Conservation (phyloP, 2,329 filamentous ascomycete species). For the Orbilia blumenaviensis region DNA sequence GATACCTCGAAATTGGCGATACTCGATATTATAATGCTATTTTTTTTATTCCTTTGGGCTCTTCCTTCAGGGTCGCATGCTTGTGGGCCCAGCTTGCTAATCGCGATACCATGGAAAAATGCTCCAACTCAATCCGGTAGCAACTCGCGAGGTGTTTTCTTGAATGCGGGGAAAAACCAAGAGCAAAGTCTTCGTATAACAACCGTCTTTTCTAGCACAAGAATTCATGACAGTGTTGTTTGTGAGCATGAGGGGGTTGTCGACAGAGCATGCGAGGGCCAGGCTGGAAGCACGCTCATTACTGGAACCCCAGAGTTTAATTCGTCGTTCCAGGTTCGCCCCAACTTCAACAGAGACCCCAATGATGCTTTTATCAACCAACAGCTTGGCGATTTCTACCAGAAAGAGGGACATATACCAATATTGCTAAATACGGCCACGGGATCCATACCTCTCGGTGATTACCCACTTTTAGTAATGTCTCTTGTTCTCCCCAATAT, state of each 20-base stretch:
- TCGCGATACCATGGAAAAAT: conserved; percentile 4
- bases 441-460: not conserved
- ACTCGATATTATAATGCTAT: not conserved
- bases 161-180: not conserved
- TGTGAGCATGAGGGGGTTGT: not conserved
- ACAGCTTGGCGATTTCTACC: not conserved
- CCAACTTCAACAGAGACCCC: conserved; percentile 6
- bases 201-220: not conserved
- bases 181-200: not conserved
- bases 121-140: not conserved
- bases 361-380: not conserved
- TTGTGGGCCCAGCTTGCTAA: not conserved
- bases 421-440: not conserved
- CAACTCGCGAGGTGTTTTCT: not conserved
- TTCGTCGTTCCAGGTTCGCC: not conserved
- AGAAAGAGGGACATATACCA: not conserved
- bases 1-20: not conserved
- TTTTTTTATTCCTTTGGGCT: not conserved
- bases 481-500: not conserved
- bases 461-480: conserved; percentile 7
- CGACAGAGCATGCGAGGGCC: not conserved
- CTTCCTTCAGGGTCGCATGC: not conserved
- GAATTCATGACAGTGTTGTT: not conserved
- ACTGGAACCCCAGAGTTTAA: not conserved
- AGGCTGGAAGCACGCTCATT: not conserved